Conservation (phyloP, 2,329 filamentous ascomycete genomes). For the Ascocoryne sarcoides region DNA sequence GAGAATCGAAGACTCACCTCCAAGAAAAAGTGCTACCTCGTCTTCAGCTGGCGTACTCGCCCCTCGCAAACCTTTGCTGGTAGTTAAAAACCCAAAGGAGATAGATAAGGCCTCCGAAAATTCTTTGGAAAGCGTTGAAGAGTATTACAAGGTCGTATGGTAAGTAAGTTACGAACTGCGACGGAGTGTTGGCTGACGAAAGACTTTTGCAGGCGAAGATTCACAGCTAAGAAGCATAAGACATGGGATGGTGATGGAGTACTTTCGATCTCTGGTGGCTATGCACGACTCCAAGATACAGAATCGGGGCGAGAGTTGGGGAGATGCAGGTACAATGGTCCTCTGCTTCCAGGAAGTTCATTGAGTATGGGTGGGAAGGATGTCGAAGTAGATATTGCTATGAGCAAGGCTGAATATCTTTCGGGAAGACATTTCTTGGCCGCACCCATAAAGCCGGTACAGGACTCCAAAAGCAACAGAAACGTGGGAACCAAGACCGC, state of each 20-base stretch:
- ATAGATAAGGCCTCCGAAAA: slow-evolving; percentile 5
- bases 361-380: slow-evolving; percentile 59
- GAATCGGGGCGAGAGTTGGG: slow-evolving; percentile 57
- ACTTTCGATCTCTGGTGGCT: slow-evolving; percentile 46
- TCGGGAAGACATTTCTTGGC: slow-evolving; percentile 37
- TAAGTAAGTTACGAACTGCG: slow-evolving; percentile 5
- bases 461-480: slow-evolving; percentile 7
- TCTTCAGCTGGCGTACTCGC: slow-evolving; percentile 17
- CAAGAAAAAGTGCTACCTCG: slow-evolving; percentile 7
- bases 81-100: slow-evolving; percentile 21
- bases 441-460: slow-evolving; percentile 8
- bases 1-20: slow-evolving; percentile 19
- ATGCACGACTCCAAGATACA: slow-evolving; percentile 52
- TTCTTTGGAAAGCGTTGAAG: slow-evolving; percentile 13
- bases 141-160: slow-evolving; percentile 29
- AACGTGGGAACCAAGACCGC: slow-evolving; percentile 3
- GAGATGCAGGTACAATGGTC: slow-evolving; percentile 43
- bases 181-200: slow-evolving; percentile 4
- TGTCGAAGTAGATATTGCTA: slow-evolving; percentile 55
- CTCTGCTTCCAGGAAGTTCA: slow-evolving; percentile 49
- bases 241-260: slow-evolving; percentile 70
- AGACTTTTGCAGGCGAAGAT: slow-evolving; percentile 47
- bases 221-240: slow-evolving; percentile 64
- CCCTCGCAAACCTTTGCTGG: slow-evolving; percentile 25
- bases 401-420: slow-evolving; percentile 51